Evolutionary conservation across 257 asterid genomes (phyloP).

Genomic region (Gentiana dahurica): DNA sequence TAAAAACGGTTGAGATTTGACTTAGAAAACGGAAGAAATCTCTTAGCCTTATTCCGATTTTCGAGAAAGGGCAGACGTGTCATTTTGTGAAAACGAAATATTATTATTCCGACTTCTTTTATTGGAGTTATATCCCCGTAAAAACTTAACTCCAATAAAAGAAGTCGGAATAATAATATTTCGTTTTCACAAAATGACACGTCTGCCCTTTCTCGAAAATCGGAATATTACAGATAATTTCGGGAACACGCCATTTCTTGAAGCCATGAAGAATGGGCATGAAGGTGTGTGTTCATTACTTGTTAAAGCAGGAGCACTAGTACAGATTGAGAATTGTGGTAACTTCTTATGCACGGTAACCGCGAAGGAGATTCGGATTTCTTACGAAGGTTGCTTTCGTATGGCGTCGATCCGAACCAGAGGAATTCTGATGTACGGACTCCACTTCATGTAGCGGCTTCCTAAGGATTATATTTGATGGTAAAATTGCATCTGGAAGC

Average conservation of each 20-base stretch:
- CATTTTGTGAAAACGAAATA: no score
- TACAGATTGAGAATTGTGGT: slow-evolving; percentile 53
- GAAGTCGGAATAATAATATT: no score
- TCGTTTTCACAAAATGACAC: no score
- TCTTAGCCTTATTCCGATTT: no score
- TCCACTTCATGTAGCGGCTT: slow-evolving; percentile 69
- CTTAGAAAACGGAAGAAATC: no score
- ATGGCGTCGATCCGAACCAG: slow-evolving; percentile 67
- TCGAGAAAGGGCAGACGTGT: no score
- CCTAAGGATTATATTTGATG: slow-evolving; percentile 65
- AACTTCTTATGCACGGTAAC: slow-evolving; percentile 57
- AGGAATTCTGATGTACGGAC: slow-evolving; percentile 70
- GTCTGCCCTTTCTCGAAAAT: no score
- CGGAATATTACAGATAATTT: slow-evolving; percentile 38
- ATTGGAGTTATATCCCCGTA: no score
- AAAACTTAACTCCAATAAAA: no score
- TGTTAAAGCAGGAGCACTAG: slow-evolving; percentile 53
- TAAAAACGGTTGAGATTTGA: no score
- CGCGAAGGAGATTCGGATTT: slow-evolving; percentile 65
- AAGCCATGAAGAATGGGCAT: slow-evolving; percentile 74
- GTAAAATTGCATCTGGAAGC: slow-evolving; percentile 75
- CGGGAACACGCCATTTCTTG: slow-evolving; percentile 69
- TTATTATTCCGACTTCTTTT: no score
- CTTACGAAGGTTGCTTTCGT: slow-evolving; percentile 45
- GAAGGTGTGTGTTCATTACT: slow-evolving; percentile 60